Base-by-base conservation (phyloP, 257 asterid genomes). In the Capsicum rhomboideum region DNA sequence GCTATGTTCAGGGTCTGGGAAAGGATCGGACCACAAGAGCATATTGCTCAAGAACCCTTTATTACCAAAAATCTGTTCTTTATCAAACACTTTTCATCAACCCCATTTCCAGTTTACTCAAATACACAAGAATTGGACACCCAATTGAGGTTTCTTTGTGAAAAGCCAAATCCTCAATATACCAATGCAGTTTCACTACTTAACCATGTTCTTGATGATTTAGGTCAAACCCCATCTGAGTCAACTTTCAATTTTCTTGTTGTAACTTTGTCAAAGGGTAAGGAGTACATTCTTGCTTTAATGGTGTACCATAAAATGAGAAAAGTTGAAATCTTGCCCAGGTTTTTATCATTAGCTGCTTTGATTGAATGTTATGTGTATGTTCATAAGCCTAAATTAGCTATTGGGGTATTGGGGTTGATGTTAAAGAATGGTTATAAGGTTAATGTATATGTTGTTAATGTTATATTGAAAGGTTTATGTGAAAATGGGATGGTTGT, bases 401-500 rank as follows among this genome's bases (percentile, higher is more conserved):
- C 93, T 1, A 13, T 92, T 67, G 87, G 90, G 14, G 96, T 87
- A 6, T 67, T 90, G 58, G 96, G 92, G 78, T 69, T 87, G 88
- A 89, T 92, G 79, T 74, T 91, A 87, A 94, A 94, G 87, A 86
- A 54, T 16, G 97, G 95, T 66, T 94, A 79, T 52, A 80, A 13
- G 61, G 49, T 91, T 46, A 87, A 89, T 42, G 71, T 85, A 26
- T 91, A 91, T 75, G 87, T 83, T 56, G 89, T 86, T 14, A 94
- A 94, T 88, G 49, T 91, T n/a, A 78, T 91, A 66, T 87, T 94
- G 91, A 91, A 91, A 85, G 84, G 93, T 74, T 85, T 90, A 44
- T 93, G 95, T 83, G 80, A 87, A 66, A 86, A 86, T 84, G 93
- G 92, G 2, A 86, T 83, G 58, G 90, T 84, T 61, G 88, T 34